Base-by-base conservation (phyloP, 1,139 yeast genomes). In the Pichia sp. region DNA sequence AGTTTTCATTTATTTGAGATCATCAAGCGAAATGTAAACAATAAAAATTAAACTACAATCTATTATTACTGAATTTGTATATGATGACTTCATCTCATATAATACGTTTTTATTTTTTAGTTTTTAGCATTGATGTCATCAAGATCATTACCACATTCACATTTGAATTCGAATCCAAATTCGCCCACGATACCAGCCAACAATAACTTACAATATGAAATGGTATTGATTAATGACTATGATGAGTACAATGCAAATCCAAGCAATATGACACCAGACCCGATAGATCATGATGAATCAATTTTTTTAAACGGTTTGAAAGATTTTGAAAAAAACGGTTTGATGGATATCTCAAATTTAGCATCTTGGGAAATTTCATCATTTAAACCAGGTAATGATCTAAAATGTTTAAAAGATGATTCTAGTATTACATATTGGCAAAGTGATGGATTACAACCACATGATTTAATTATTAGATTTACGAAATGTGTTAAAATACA, bases 381-480 rank as follows among this genome's bases (percentile, higher is more conserved):
- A 0, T 72, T 56, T 61, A 93, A 91, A 61, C 78, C 77, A 25
- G 95, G 93, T 0, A 82, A 74, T 60, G 95, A 95, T 0, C 74
- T 89, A 14, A 71, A 71, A 27, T 85, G 84, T 59, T 73, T 93
- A 13, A 72, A 95, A 36, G 89, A 87, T 51, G 95, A 88, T 62
- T 78, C 83, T 19, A 87, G 95, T 0, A 76, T 77, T 43, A 72
- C 84, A 3, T 91, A 76, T 66, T 95, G 99, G 99, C 99, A 95
- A 67, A 87, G 96, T 49, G 99, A 95, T 67, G 99, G 98, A 34
- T 76, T 80, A n/a, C 90, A 85, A 60, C 99, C 99, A 0, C 99
- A 95, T 69, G 74, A 75, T 33, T 73, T 93, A 16, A 87, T 88
- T 48, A 79, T 90, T 3, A 95, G 83, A 62, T 95, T 95, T 66